Conservation (phyloP, 371 early-diverging fungal species). For the Apophysomyces sp. region DNA sequence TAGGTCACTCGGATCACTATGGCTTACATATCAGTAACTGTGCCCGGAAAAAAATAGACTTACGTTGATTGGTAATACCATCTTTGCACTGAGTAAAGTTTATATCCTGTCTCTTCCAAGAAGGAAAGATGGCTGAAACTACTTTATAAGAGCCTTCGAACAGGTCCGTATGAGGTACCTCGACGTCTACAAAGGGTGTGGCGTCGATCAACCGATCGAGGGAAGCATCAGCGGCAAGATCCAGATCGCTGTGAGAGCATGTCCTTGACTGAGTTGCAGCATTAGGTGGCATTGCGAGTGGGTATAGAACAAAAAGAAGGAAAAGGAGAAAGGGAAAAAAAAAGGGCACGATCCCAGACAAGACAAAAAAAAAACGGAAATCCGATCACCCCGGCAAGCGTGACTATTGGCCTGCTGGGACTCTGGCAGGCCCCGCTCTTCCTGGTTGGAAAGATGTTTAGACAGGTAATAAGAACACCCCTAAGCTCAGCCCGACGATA, state of each 20-base stretch:
- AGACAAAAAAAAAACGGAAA: slow-evolving; percentile 1
- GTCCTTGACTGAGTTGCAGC: not conserved
- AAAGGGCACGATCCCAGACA: not conserved
- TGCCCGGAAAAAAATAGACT: slow-evolving; percentile 16
- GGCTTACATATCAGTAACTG: not conserved
- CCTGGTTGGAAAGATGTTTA: not conserved
- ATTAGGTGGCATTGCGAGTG: slow-evolving; percentile 1
- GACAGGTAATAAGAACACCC: not conserved
- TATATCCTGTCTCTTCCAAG: slow-evolving; percentile 68
- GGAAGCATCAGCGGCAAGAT: slow-evolving; percentile 15
- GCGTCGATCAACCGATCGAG: slow-evolving; percentile 35
- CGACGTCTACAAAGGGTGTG: slow-evolving; percentile 56
- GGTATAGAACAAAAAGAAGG: not conserved
- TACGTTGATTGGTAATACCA: slow-evolving; percentile 92
- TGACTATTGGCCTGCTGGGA: slow-evolving; percentile 15
- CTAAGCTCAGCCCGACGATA: slow-evolving; percentile 11
- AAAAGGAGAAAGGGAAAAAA: slow-evolving; percentile 5
- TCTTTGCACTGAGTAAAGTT: slow-evolving; percentile 79
- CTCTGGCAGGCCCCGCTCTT: slow-evolving; percentile 14
- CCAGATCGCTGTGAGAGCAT: not conserved
- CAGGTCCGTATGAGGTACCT: slow-evolving; percentile 53
- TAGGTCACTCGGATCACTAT: slow-evolving; percentile 80
- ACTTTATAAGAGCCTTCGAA: slow-evolving; percentile 68
- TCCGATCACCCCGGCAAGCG: not conserved
- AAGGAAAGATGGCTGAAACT: slow-evolving; percentile 65